Evolutionary conservation across 2,329 filamentous ascomycete genomes (phyloP), one percentile per base, ranked within the genome.

Genomic region (Coniosporium uncinatum): DNA sequence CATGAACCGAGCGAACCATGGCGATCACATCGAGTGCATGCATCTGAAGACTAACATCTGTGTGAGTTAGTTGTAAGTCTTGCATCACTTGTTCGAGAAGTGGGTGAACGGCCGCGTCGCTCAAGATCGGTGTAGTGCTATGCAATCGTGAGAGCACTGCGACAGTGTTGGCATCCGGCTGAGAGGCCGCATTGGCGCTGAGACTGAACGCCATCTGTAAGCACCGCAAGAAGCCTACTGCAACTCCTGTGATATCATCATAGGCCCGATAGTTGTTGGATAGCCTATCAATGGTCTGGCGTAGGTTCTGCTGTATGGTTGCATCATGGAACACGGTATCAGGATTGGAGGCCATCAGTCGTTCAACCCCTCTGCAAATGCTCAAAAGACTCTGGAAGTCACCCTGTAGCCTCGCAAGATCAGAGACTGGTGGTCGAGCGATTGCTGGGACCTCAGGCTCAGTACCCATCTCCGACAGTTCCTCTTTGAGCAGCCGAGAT

Each of bases 181-280:
- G 22, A 42, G 43, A n/a, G 2, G 21, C 5, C 19, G 8, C 6
- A 24, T 32, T 27, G 20, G 18, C n/a, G 21, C 62, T 53, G 2
- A 56, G 52, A 2, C 36, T 24, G 5, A 35, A 29, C n/a, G 16
- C 83, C 22, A 94, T 63, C 3, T 88, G 90, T 45, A 95, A 69
- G 50, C 87, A 87, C 43, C 85, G 80, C 34, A 97, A 69, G 48
- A 96, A 85, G 40, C 85, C 87, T 35, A 88, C 73, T 11, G 88
- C 75, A 4, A 88, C 90, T 35, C 78, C 72, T 0, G 85, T 86
- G 51, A 97, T 78, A 55, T 98, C 93, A 46, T 88, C 86, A 53
- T 96, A 97, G 14, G 81, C 80, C 31, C 81, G 76, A 55, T 89
- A 94, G 27, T 80, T 74, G 22, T 77, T 70, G 2, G 73, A 75